Percentiles rank a stretch among this genome's conserved stretches.
Conservation (phyloP, 2,329 filamentous ascomycete species). For the Ophiostoma populinum region DNA sequence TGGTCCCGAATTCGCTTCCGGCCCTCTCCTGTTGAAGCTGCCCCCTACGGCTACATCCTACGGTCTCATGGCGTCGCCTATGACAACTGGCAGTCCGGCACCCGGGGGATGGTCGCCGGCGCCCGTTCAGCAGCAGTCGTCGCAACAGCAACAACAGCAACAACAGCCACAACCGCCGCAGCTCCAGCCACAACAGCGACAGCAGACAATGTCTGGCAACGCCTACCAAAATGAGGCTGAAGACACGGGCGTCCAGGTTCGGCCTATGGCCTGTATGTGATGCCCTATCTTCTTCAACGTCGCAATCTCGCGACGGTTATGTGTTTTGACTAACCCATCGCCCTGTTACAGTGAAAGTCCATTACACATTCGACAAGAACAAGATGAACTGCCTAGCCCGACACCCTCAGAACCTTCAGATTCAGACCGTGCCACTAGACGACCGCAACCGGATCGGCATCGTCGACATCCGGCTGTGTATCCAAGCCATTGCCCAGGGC, state of each 20-base stretch:
- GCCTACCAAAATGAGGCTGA: constrained; percentile 11
- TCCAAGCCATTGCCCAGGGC: constrained; percentile 58
- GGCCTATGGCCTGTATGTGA: constrained; percentile 20
- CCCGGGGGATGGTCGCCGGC: constrained; percentile 6
- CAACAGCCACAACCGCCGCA: background rate
- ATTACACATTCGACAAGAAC: constrained; percentile 89
- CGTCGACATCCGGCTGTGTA: constrained; percentile 71
- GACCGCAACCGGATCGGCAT: constrained; percentile 69
- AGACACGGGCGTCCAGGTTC: constrained; percentile 16
- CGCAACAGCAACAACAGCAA: background rate
- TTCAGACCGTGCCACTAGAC: constrained; percentile 68
- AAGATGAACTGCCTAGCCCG: constrained; percentile 82
- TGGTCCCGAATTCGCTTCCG: background rate
- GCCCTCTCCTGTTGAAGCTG: background rate
- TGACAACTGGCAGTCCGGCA: constrained; percentile 8
- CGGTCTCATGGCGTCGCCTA: constrained; percentile 11
- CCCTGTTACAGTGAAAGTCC: constrained; percentile 62
- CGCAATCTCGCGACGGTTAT: background rate
- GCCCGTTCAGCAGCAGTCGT: constrained; percentile 1
- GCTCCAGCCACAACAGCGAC: background rate
- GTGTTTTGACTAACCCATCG: background rate
- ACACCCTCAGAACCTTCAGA: constrained; percentile 59
- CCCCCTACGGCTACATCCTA: background rate
- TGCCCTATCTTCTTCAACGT: background rate
- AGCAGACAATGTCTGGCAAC: background rate